A percentile compares a stretch with the other conserved stretches of the same genome.
Conservation (phyloP, 2,329 filamentous ascomycete genomes). For the Phyllosticta citrichinensis region DNA sequence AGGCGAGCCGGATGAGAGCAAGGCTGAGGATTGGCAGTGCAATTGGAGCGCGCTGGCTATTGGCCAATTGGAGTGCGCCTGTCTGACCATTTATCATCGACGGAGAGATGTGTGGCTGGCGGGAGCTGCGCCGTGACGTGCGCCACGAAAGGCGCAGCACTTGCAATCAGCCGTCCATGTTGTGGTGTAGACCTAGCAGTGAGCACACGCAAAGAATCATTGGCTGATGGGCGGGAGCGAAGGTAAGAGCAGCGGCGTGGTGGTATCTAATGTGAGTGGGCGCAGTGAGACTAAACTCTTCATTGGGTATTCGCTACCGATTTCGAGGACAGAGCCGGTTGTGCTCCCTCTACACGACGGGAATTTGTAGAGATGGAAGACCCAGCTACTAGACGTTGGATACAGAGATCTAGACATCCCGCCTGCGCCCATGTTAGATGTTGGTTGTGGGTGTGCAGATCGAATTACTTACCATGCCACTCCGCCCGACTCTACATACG, state of each 20-base stretch:
- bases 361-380: background rate
- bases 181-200: background rate
- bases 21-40: background rate
- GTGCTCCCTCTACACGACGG: background rate
- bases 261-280: background rate
- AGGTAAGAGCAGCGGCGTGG: background rate
- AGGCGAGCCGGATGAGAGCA: background rate
- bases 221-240: background rate
- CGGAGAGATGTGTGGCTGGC: background rate
- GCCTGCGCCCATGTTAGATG: background rate
- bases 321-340: background rate
- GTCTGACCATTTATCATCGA: background rate
- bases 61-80: background rate
- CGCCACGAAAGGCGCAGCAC: background rate
- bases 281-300: background rate
- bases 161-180: background rate
- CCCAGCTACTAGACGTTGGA: background rate
- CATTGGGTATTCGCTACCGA: background rate
- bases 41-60: background rate
- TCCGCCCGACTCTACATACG: constrained; percentile 31
- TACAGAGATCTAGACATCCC: background rate
- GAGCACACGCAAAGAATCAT: background rate
- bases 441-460: background rate
- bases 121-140: background rate
- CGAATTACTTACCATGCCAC: constrained; percentile 11